Base-by-base conservation (phyloP, 148 eudicot genomes). In the Chenopodium album region DNA sequence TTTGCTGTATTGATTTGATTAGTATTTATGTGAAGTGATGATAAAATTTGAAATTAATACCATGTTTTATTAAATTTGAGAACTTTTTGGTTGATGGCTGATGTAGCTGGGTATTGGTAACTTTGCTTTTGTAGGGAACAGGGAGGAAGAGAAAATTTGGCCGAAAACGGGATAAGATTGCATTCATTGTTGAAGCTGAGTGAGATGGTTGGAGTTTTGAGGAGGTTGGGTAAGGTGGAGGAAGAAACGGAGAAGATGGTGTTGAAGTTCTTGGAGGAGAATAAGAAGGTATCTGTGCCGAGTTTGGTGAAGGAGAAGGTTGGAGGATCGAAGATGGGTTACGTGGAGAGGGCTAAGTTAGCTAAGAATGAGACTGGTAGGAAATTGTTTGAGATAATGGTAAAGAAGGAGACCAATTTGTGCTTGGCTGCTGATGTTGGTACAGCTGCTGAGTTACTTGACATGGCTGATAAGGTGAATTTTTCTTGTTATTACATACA, bases 391-490 rank as follows among this genome's bases (percentile, higher is more conserved):
- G 97, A 92, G 87, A 88, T 94, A 72, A 94, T 94, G 98, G 80
- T 87, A 77, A 75, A 88, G 83, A 92, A 94, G 84, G 89, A 94
- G 87, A 89, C 90, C 72, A 94, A 94, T 86, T 83, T 94, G 88
- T 94, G 98, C 79, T 85, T 94, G 90, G 93, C 98, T 81, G 98
- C 97, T 54, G 97, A 94, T 89, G 98, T 94, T 84, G 88, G 90
- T 63, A 91, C 98, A 29, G 95, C 98, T 47, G 88, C 93, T n/a
- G 97, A 92, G 83, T 87, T 94, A 86, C 97, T 94, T 63, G 92
- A 86, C 41, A 79, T 94, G 80, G 98, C 98, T 56, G 95, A 94
- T 71, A 91, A 92, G 95, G 98, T 91, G 82, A 82, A 77, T 26
- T 1, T 50, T 22, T 46, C 20, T 81, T 76, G 13, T 34, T 56